phyloP scores from a whole-genome alignment of 2,329 filamentous ascomycete genomes.

The Tetracladium maxilliforme region DNA sequence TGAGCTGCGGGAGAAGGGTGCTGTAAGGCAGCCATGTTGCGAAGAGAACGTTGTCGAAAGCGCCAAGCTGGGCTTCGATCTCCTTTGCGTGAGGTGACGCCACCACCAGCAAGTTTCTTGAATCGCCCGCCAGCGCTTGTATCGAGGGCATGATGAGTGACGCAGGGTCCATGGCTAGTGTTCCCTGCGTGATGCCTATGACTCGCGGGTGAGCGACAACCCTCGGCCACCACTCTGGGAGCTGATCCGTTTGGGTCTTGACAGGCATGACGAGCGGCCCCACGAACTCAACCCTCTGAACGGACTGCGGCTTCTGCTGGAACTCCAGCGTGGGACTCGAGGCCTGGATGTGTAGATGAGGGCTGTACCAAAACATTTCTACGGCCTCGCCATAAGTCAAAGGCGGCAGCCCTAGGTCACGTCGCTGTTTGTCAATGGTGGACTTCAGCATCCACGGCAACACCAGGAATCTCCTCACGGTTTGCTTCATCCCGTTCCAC shows the following conservation, averaged over 20 bases:
- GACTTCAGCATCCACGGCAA: slow-evolving; percentile 1
- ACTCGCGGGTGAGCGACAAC: slow-evolving; percentile 12
- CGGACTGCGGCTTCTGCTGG: background rate
- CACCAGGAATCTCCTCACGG: background rate
- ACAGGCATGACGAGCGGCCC: slow-evolving; percentile 17
- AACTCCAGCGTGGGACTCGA: slow-evolving; percentile 1
- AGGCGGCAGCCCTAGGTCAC: background rate
- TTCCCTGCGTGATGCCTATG: slow-evolving; percentile 22
- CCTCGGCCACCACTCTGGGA: slow-evolving; percentile 18
- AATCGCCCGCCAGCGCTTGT: slow-evolving; percentile 14
- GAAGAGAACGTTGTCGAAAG: slow-evolving; percentile 13
- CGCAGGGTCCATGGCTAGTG: slow-evolving; percentile 18
- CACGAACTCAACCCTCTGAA: slow-evolving; percentile 10
- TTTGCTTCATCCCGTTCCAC: background rate
- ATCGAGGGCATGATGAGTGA: slow-evolving; percentile 21
- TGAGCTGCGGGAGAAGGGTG: slow-evolving; percentile 16
- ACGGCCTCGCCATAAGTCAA: background rate
- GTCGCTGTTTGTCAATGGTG: background rate
- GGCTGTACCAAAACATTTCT: background rate
- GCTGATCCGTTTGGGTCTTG: slow-evolving; percentile 2
- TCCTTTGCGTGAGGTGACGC: slow-evolving; percentile 14
- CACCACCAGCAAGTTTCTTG: slow-evolving; percentile 16
- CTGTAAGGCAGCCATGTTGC: slow-evolving; percentile 20
- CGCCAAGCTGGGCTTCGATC: slow-evolving; percentile 9
- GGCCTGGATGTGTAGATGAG: slow-evolving; percentile 1